Percentiles rank a stretch among this genome's conserved stretches.
These are phyloP conservation scores for Nephromyces sp. DNA, from an alignment of 169 alveolate genomes.

Conservation along the genomic window DNA sequence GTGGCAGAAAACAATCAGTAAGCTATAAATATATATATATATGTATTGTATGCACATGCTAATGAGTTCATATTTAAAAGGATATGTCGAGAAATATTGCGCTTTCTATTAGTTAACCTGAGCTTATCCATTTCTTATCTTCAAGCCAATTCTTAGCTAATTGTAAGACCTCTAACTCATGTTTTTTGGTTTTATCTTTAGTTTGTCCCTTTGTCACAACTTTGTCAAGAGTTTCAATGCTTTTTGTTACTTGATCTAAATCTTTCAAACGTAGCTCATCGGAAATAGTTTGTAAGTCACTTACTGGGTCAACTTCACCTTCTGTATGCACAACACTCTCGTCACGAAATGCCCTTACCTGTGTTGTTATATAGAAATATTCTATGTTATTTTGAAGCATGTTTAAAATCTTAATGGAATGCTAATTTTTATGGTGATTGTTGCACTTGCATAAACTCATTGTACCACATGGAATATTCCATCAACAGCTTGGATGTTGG, in stretches of 20 bases:
- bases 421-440: too few species aligned
- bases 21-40: neutral
- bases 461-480: conserved; percentile 95
- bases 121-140: conserved; percentile 76
- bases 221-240: conserved; percentile 79
- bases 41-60: neutral
- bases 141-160: conserved; percentile 71
- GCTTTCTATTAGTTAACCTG: too few species aligned
- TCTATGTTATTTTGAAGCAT: too few species aligned
- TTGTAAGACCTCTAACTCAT: conserved; percentile 78
- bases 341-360: conserved; percentile 89
- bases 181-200: conserved; percentile 76
- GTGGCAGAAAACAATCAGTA: neutral
- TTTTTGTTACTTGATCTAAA: conserved; percentile 65
- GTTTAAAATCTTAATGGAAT: too few species aligned
- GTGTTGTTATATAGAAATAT: neutral
- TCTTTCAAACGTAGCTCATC: conserved; percentile 92
- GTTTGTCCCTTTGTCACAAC: conserved; percentile 75
- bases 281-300: conserved; percentile 89
- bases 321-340: conserved; percentile 92
- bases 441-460: too few species aligned
- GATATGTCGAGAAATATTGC: too few species aligned
- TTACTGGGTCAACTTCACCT: conserved; percentile 93
- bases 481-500: conserved; percentile 92
- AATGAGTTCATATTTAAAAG: neutral